These are phyloP conservation scores for Ensete ventricosum DNA, from an alignment of 176 grass and related monocot species.

Conservation along the genomic window DNA sequence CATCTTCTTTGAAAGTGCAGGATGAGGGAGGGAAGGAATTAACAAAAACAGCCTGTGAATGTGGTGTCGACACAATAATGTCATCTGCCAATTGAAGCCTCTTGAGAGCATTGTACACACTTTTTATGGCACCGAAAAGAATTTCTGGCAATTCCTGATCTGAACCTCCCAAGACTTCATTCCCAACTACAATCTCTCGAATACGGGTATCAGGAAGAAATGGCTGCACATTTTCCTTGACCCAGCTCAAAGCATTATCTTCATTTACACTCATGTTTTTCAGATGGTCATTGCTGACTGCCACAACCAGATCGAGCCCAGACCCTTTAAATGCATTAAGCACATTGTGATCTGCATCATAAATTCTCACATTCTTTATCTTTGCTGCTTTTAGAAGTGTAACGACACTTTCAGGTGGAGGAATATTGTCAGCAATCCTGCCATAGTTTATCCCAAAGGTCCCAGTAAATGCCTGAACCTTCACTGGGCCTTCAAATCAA, in stretches of 20 bases:
- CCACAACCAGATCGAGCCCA: constrained; percentile 67
- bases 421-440: constrained; percentile 83
- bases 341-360: constrained; percentile 58
- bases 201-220: constrained; percentile 61
- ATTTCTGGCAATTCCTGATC: constrained; percentile 55
- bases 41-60: constrained; percentile 76
- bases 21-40: constrained; percentile 87
- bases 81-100: constrained; percentile 41
- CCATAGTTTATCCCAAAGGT: constrained; percentile 89
- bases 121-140: constrained; percentile 65
- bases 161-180: constrained; percentile 73
- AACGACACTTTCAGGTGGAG: constrained; percentile 70
- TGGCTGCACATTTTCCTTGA: constrained; percentile 80
- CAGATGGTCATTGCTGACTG: constrained; percentile 43
- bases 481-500: constrained; percentile 30
- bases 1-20: constrained; percentile 65
- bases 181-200: constrained; percentile 73
- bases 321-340: constrained; percentile 79
- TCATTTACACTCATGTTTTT: constrained; percentile 71
- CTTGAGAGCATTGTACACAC: constrained; percentile 69
- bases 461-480: constrained; percentile 48
- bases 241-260: constrained; percentile 54
- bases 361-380: constrained; percentile 97
- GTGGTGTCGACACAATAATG: constrained; percentile 71
- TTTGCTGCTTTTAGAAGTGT: constrained; percentile 58